A percentile compares a stretch with the other conserved stretches of the same genome.
Evolutionary conservation across 2,329 filamentous ascomycete genomes (phyloP).

Genomic region (Rutstroemia sp.): DNA sequence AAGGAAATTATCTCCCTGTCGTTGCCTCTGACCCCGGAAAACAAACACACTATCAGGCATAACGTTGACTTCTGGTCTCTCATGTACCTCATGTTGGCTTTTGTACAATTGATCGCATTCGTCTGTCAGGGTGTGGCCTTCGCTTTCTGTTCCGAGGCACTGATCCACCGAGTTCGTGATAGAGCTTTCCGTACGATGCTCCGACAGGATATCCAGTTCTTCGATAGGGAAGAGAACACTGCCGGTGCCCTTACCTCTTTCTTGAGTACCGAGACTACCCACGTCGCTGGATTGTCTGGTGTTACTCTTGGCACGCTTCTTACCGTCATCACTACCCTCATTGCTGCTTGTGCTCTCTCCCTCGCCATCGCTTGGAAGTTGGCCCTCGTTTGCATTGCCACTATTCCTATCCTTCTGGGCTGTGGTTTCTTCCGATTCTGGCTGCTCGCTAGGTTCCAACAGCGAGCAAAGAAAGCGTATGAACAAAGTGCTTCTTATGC

Average conservation of each 20-base stretch:
- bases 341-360: constrained; percentile 63
- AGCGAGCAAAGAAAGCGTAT: constrained; percentile 72
- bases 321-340: constrained; percentile 70
- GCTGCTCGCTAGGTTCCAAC: constrained; percentile 72
- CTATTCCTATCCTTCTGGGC: constrained; percentile 67
- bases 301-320: constrained; percentile 81
- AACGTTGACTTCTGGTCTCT: constrained; percentile 79
- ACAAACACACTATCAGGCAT: constrained; percentile 42
- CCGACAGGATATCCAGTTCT: constrained; percentile 87
- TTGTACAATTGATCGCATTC: constrained; percentile 65
- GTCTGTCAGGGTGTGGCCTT: constrained; percentile 64
- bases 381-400: constrained; percentile 71
- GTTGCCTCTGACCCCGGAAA: constrained; percentile 26
- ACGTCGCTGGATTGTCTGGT: constrained; percentile 81
- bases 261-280: constrained; percentile 81
- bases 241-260: constrained; percentile 84
- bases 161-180: constrained; percentile 78
- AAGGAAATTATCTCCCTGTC: constrained; percentile 74
- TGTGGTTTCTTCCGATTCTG: constrained; percentile 88
- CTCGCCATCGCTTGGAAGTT: constrained; percentile 83
- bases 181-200: constrained; percentile 79
- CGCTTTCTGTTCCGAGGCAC: constrained; percentile 76
- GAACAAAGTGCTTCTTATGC: constrained; percentile 77
- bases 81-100: constrained; percentile 82
- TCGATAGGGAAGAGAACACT: constrained; percentile 83